Conservation (phyloP, 192 early-diverging fungal genomes). For the Coemansia sp. region DNA sequence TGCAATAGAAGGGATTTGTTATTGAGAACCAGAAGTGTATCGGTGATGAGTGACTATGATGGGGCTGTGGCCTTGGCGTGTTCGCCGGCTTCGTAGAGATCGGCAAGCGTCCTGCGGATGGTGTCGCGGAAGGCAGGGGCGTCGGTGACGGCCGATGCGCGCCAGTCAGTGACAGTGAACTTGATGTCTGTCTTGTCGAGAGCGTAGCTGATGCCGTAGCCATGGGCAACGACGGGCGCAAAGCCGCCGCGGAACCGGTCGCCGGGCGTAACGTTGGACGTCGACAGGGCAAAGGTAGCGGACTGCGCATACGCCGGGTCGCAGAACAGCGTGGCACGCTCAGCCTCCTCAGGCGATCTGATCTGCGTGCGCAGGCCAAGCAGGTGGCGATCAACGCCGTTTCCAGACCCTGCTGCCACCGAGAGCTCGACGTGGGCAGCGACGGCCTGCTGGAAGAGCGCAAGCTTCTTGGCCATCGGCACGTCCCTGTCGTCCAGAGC, state of each 20-base stretch:
- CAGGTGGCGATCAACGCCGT: slow-evolving; percentile 91
- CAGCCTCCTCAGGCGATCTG: slow-evolving; percentile 58
- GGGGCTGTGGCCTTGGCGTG: slow-evolving; percentile 20
- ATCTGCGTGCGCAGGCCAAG: slow-evolving; percentile 79
- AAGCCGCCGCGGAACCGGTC: slow-evolving; percentile 75
- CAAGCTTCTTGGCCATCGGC: slow-evolving; percentile 50
- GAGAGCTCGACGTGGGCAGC: slow-evolving; percentile 72
- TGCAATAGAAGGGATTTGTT: too few relatives aligned
- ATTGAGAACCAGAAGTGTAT: too few relatives aligned
- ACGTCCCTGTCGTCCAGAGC: slow-evolving; percentile 70
- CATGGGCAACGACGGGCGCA: slow-evolving; percentile 80
- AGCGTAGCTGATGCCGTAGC: slow-evolving; percentile 87
- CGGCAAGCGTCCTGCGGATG: slow-evolving; percentile 51
- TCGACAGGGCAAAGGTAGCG: slow-evolving; percentile 79
- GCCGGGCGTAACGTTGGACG: slow-evolving; percentile 77
- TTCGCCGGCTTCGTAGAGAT: slow-evolving; percentile 44
- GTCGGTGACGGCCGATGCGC: slow-evolving; percentile 56
- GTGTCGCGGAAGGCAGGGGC: slow-evolving; percentile 61
- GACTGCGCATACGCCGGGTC: slow-evolving; percentile 79
- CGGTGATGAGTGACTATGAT: too few relatives aligned
- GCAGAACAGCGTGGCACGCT: slow-evolving; percentile 70
- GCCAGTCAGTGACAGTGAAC: slow-evolving; percentile 67
- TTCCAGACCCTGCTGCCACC: slow-evolving; percentile 69
- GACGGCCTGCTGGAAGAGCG: slow-evolving; percentile 64
- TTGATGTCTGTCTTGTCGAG: slow-evolving; percentile 66